A percentile compares a stretch with the other conserved stretches of the same genome.
phyloP scores from a whole-genome alignment of 441 rosid genomes.

The Gossypium laxum region DNA sequence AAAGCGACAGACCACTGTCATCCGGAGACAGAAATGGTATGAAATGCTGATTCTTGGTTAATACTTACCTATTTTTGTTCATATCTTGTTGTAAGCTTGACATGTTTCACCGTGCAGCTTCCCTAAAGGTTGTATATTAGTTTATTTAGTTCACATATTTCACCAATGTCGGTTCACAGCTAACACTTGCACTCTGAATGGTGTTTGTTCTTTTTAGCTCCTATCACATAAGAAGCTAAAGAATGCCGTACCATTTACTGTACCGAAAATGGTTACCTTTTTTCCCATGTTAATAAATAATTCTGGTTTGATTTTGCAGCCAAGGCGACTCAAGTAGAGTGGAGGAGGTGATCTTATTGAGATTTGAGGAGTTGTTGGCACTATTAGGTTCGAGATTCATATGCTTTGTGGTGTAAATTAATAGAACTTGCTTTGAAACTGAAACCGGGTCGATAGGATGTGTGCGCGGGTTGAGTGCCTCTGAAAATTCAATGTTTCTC shows the following conservation, averaged over 20 bases:
- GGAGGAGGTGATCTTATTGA: conserved; percentile 44
- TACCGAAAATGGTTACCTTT: neutral
- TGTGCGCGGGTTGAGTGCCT: conserved; percentile 13
- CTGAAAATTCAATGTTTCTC: conserved; percentile 10
- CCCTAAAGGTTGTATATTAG: neutral
- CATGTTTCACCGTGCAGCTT: neutral
- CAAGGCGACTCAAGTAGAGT: conserved; percentile 47
- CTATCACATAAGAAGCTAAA: neutral
- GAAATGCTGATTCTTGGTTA: conserved; percentile 16
- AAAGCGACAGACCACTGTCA: conserved; percentile 46
- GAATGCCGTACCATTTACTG: neutral
- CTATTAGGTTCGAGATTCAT: neutral
- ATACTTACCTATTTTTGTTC: neutral
- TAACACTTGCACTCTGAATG: neutral
- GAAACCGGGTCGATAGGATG: conserved; percentile 15
- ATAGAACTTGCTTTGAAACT: conserved; percentile 17
- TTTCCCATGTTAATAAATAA: neutral
- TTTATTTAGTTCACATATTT: neutral
- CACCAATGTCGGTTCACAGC: neutral
- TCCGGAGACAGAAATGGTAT: conserved; percentile 63
- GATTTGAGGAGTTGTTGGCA: conserved; percentile 24
- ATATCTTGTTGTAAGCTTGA: neutral
- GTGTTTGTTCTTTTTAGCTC: neutral
- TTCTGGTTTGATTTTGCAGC: conserved; percentile 40
- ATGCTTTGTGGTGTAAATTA: conserved; percentile 27